Evolutionary conservation across 495 filamentous ascomycete species (phyloP).

Genomic region (Elasticomyces elasticus): DNA sequence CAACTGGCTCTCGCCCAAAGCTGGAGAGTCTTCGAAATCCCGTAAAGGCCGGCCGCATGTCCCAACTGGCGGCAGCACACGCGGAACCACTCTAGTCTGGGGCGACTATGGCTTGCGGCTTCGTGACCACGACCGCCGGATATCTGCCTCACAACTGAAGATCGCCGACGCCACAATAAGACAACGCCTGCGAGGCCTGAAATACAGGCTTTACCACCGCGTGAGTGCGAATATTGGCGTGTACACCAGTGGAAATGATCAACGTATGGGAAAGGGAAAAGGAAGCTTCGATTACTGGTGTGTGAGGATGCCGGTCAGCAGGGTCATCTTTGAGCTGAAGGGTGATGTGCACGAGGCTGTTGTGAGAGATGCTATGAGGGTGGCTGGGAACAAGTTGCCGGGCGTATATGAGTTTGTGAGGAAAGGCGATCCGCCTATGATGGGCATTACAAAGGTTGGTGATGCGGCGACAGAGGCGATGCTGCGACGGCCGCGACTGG

Average conservation of each 20-base stretch:
- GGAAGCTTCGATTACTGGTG: conserved; percentile 97
- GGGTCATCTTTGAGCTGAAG: conserved; percentile 84
- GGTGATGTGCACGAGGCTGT: conserved; percentile 91
- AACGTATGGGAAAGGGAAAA: conserved; percentile 98
- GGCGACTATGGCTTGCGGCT: conserved; percentile 94
- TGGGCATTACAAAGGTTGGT: conserved; percentile 85
- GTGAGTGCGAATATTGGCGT: conserved; percentile 88
- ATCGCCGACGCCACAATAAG: conserved; percentile 89
- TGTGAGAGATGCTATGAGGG: conserved; percentile 81
- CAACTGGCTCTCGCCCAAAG: conserved; percentile 74
- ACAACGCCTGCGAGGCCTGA: conserved; percentile 75
- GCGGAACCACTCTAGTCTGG: conserved; percentile 92
- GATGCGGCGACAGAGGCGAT: conserved; percentile 70
- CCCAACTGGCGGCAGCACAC: conserved; percentile 76
- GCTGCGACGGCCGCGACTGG: conserved; percentile 52
- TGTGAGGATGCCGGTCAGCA: conserved; percentile 71
- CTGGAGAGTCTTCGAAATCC: conserved; percentile 67
- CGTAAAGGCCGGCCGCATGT: conserved; percentile 84
- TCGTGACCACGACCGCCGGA: conserved; percentile 81
- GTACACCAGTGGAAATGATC: conserved; percentile 86
- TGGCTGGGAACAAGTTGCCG: conserved; percentile 92
- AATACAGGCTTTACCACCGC: conserved; percentile 83
- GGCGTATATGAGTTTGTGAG: conserved; percentile 89
- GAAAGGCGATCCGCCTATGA: conserved; percentile 81
- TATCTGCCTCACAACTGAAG: conserved; percentile 78